Evolutionary conservation across 1,284 basidiomycete genomes (phyloP).

Genomic region (Trametes hirsuta): DNA sequence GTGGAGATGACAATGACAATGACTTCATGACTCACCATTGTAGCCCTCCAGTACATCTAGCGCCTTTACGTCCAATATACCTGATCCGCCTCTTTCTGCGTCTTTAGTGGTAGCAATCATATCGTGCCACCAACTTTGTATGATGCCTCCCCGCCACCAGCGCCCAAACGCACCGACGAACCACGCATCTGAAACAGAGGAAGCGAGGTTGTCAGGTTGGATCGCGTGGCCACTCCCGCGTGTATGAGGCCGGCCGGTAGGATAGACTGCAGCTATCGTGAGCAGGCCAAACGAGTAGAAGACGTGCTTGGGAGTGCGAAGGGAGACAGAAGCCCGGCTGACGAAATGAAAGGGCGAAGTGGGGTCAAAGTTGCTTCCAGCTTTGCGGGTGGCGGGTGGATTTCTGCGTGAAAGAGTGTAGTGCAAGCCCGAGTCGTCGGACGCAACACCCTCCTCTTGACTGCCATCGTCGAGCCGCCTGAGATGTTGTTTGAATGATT

Average conservation of each 20-base stretch:
- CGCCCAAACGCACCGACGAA: conserved; percentile 86
- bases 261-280: conserved; percentile 81
- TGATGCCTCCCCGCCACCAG: conserved; percentile 82
- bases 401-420: conserved; percentile 40
- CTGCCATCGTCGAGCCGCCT: conserved; percentile 79
- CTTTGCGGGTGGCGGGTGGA: conserved; percentile 32
- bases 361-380: conserved; percentile 36
- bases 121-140: conserved; percentile 73
- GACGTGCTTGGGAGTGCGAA: conserved; percentile 91
- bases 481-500: conserved; percentile 92
- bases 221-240: conserved; percentile 30
- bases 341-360: conserved; percentile 81
- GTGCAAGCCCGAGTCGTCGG: conserved; percentile 36
- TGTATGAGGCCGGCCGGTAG: conserved; percentile 40
- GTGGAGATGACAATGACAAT: neutral
- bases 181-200: conserved; percentile 75
- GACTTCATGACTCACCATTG: conserved; percentile 49
- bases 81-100: conserved; percentile 74
- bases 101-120: conserved; percentile 65
- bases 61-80: conserved; percentile 70
- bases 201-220: conserved; percentile 42
- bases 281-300: conserved; percentile 85
- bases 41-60: conserved; percentile 66
- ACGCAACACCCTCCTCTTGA: conserved; percentile 50
- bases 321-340: conserved; percentile 88